Evolutionary conservation across 2,329 filamentous ascomycete species (phyloP), one percentile per base, ranked within the genome.

Genomic region (Fusarium nodosum): DNA sequence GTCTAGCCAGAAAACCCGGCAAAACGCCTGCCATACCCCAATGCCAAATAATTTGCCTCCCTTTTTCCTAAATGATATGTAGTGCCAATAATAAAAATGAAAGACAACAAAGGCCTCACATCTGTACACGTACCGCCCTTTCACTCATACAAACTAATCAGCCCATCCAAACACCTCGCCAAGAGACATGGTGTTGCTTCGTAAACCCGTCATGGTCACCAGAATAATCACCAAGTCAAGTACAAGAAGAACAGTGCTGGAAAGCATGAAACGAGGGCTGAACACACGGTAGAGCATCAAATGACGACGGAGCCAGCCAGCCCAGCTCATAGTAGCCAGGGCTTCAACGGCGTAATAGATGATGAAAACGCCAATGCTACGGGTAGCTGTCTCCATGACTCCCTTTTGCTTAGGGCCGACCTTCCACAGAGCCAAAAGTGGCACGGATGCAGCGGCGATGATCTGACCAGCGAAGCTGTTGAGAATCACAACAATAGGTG

Each of bases 201-300:
- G 85, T 56, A 93, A 86, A 1, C 93, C 94, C 30, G 88, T 82
- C 59, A 97, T 78, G n/a, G 90, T 88, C 18, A 97, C 84, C 16
- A 90, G 67, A 10, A 96, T 85, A 1, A 87, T 86, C 3, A 96
- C 85, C 6, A 97, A 69, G 76, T 98, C 95, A 12, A 97, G 90
- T 28, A 94, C 85, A 18, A 95, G 75, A 61, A 98, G 78, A 51
- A 91, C 86, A 5, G 87, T 81, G 0, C 89, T 90, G 0, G 91
- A 93, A 77, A 93, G 87, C 91, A 99, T 93, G 82, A 95, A 99
- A 30, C 95, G 84, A 47, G 96, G 96, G 80, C 87, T 91, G 76
- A 99, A 99, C 44, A 99, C 93, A 42, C 96, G 87, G 81, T 96
- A 99, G 31, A 99, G 86, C 96, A 99, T 99, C 68, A 99, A 85